Percentiles rank a stretch among this genome's conserved stretches.
Conservation (phyloP, 768 basidiomycete species). For the Mycena floridula region DNA sequence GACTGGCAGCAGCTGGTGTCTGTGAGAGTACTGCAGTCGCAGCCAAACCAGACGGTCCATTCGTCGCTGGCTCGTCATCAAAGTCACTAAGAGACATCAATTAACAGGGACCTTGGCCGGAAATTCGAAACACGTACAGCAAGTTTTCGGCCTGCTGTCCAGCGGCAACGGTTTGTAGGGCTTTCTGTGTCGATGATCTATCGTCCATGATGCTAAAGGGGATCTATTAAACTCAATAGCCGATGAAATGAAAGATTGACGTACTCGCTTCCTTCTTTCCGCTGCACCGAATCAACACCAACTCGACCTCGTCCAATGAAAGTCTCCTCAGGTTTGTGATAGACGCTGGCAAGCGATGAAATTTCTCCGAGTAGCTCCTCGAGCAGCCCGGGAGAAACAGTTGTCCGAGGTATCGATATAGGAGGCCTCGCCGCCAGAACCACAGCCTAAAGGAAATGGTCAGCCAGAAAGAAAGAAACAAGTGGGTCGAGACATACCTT, state of each 20-base stretch:
- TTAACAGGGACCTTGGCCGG: neutral
- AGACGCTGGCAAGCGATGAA: slow-evolving; percentile 86
- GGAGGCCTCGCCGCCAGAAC: slow-evolving; percentile 90
- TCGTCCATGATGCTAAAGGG: slow-evolving; percentile 60
- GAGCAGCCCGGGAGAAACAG: slow-evolving; percentile 78
- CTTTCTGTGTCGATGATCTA: slow-evolving; percentile 68
- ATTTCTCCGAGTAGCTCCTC: slow-evolving; percentile 92
- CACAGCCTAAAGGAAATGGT: slow-evolving; percentile 42
- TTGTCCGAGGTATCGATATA: slow-evolving; percentile 88
- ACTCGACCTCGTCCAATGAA: slow-evolving; percentile 91
- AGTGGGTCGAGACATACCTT: slow-evolving; percentile 49
- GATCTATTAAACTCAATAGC: neutral
- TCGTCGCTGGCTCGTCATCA: slow-evolving; percentile 60
- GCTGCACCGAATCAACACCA: slow-evolving; percentile 72
- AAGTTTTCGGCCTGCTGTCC: slow-evolving; percentile 95
- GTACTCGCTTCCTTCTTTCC: slow-evolving; percentile 56
- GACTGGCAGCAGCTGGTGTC: slow-evolving; percentile 67
- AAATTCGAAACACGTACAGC: slow-evolving; percentile 36
- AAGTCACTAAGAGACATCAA: slow-evolving; percentile 52
- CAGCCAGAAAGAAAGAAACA: slow-evolving; percentile 1
- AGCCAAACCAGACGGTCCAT: slow-evolving; percentile 68
- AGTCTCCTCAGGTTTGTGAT: slow-evolving; percentile 95
- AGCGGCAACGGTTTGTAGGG: slow-evolving; percentile 84
- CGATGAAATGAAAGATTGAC: slow-evolving; percentile 16
- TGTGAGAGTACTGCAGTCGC: slow-evolving; percentile 69